A percentile compares a stretch with the other conserved stretches of the same genome.
Evolutionary conservation across 78 protist species (phyloP).

Genomic region (Dictyostelium firmibasis): DNA sequence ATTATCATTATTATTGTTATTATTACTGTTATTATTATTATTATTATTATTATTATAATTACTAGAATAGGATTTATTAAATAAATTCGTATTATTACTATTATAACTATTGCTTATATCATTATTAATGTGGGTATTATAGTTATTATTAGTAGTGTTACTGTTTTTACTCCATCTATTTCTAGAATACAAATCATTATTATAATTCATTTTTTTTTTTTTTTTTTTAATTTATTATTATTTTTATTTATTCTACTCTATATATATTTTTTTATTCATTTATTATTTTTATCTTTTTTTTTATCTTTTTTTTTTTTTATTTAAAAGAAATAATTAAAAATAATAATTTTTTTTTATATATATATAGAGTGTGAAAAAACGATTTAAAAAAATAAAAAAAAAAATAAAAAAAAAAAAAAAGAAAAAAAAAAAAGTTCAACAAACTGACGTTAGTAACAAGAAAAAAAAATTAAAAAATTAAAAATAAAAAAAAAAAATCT

Average conservation of each 20-base stretch:
- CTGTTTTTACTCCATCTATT: neutral
- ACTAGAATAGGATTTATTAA: neutral
- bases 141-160: neutral
- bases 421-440: too few species aligned
- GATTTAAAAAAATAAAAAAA: neutral
- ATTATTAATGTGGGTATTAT: neutral
- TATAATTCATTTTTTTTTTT: neutral
- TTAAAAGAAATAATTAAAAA: neutral
- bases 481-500: neutral
- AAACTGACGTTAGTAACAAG: neutral
- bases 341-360: neutral
- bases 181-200: constrained; percentile 12
- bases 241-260: neutral
- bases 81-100: neutral
- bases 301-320: neutral
- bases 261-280: neutral
- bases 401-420: too few species aligned
- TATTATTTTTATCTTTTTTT: neutral
- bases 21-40: neutral
- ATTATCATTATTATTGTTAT: neutral
- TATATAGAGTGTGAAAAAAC: neutral
- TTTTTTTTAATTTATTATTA: neutral
- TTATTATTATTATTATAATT: neutral
- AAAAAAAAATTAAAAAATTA: neutral
- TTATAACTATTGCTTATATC: neutral